phyloP scores from a whole-genome alignment of 1,284 basidiomycete species.

The Irpex sp. region DNA sequence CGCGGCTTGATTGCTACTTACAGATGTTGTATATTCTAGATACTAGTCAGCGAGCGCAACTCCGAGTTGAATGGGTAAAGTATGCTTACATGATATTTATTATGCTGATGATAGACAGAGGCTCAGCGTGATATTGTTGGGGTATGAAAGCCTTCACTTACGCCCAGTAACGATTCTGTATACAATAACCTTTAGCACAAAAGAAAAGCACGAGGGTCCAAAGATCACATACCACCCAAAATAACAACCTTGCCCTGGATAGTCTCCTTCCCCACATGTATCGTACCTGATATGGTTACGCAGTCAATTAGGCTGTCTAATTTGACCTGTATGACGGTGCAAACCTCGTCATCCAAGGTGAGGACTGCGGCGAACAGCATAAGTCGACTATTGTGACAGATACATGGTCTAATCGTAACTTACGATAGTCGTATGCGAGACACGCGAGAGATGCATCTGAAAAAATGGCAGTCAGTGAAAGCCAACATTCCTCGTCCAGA shows the following conservation, averaged over 20 bases:
- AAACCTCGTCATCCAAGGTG: constrained; percentile 3
- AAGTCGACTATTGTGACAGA: background rate
- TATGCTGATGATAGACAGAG: background rate
- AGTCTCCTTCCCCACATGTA: constrained; percentile 1
- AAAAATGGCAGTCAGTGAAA: background rate
- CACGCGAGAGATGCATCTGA: background rate
- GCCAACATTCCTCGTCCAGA: background rate
- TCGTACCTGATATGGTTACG: background rate
- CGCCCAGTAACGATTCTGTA: constrained; percentile 4
- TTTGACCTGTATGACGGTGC: background rate
- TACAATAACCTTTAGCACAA: background rate
- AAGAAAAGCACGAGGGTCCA: background rate
- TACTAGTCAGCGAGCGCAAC: background rate
- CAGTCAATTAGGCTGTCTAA: background rate
- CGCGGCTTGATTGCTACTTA: background rate
- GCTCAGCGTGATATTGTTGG: background rate
- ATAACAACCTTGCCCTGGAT: background rate
- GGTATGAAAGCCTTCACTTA: background rate
- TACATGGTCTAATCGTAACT: background rate
- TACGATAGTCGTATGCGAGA: constrained; percentile 7
- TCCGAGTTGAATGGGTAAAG: background rate
- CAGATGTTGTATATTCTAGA: constrained; percentile 6
- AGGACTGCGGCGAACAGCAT: background rate
- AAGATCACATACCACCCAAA: background rate
- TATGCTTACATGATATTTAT: background rate